phyloP scores from a whole-genome alignment of 2,329 filamentous ascomycete species.

The Dothideomycetes sp. region DNA sequence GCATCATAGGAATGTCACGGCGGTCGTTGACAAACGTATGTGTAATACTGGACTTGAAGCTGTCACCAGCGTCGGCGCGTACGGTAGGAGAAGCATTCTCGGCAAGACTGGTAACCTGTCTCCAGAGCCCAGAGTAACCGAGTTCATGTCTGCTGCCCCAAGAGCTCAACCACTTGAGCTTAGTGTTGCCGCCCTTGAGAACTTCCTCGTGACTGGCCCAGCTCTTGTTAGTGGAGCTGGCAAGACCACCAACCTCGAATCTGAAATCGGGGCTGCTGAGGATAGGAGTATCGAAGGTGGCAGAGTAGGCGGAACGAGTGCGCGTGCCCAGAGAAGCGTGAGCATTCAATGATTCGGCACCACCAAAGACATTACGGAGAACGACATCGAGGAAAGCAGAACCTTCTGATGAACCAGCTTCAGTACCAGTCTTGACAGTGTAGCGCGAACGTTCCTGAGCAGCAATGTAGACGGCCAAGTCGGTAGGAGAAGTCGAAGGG shows the following conservation, averaged over 20 bases:
- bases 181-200: slow-evolving; percentile 65
- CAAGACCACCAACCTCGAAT: slow-evolving; percentile 68
- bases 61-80: slow-evolving; percentile 78
- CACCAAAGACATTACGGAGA: slow-evolving; percentile 87
- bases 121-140: slow-evolving; percentile 73
- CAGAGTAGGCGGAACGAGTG: slow-evolving; percentile 84
- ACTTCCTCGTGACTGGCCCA: slow-evolving; percentile 94
- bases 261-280: slow-evolving; percentile 74
- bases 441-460: slow-evolving; percentile 73
- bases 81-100: slow-evolving; percentile 71
- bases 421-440: slow-evolving; percentile 86
- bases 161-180: slow-evolving; percentile 62
- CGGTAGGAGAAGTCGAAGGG: slow-evolving; percentile 60
- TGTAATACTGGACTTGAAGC: slow-evolving; percentile 76
- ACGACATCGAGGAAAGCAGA: slow-evolving; percentile 83
- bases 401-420: slow-evolving; percentile 86
- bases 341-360: slow-evolving; percentile 78
- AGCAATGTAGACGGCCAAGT: slow-evolving; percentile 71
- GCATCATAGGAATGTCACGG: slow-evolving; percentile 77
- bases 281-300: slow-evolving; percentile 73
- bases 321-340: slow-evolving; percentile 84
- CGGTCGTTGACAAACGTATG: slow-evolving; percentile 74
- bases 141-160: slow-evolving; percentile 60
- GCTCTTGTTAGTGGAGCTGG: slow-evolving; percentile 76
- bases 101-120: slow-evolving; percentile 74